phyloP scores from a whole-genome alignment of 768 basidiomycete genomes.

The Suillus lakei region DNA sequence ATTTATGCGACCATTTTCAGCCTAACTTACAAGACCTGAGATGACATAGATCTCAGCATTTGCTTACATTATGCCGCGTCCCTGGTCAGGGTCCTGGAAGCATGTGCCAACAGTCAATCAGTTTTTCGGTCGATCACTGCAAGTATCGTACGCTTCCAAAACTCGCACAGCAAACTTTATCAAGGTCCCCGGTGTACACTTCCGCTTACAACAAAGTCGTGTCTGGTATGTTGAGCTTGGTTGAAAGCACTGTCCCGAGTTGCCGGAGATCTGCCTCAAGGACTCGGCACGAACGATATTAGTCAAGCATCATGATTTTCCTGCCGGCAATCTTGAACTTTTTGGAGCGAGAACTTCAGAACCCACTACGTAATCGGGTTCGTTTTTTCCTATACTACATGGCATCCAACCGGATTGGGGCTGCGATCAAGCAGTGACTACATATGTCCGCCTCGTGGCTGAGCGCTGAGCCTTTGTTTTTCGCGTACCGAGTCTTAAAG shows the following conservation, averaged over 20 bases:
- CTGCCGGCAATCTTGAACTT: constrained; percentile 6
- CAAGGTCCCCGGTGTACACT: not conserved
- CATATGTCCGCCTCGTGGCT: not conserved
- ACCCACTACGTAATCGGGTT: constrained; percentile 3
- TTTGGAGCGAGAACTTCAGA: constrained; percentile 2
- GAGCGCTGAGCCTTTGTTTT: not conserved
- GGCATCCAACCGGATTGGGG: constrained; percentile 2
- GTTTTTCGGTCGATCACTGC: not conserved
- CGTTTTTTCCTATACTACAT: not conserved
- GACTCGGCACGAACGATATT: constrained; percentile 1
- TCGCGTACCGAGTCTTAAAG: not conserved
- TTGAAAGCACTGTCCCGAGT: constrained; percentile 1
- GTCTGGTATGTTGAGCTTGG: not conserved
- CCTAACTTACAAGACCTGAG: not conserved
- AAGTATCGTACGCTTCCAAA: not conserved
- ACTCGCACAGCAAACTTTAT: not conserved
- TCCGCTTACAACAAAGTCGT: not conserved
- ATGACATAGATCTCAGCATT: not conserved
- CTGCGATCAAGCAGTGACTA: constrained; percentile 5
- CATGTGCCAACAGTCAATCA: not conserved
- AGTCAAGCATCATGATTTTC: constrained; percentile 3
- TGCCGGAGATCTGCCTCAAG: constrained; percentile 3
- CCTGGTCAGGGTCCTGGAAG: constrained; percentile 1
- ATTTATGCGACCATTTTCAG: not conserved
- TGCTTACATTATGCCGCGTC: not conserved